phyloP scores from a whole-genome alignment of 1,139 yeast species.

The Suhomyces maxii region DNA sequence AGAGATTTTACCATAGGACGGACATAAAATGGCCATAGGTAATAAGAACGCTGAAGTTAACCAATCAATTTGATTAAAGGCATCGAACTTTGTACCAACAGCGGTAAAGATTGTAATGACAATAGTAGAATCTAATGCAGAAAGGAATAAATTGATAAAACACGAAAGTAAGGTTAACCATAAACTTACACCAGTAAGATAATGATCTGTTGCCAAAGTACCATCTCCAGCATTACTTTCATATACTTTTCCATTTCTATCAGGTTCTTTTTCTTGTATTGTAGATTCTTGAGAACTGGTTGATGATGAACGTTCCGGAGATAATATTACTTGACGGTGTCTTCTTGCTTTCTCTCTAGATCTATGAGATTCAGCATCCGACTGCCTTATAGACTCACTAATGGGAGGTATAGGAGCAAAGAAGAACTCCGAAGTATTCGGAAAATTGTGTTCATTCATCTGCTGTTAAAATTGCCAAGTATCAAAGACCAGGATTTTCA shows the following conservation, averaged over 20 bases:
- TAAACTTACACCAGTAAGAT: constrained; percentile 18
- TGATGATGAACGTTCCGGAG: not conserved
- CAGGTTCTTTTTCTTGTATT: not conserved
- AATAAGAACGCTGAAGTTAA: constrained; percentile 22
- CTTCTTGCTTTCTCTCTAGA: not conserved
- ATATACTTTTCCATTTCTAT: constrained; percentile 8
- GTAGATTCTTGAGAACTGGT: not conserved
- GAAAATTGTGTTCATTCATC: not conserved
- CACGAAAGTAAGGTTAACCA: constrained; percentile 17
- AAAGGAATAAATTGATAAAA: constrained; percentile 19
- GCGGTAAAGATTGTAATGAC: constrained; percentile 22
- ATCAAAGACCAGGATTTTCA: too few species aligned
- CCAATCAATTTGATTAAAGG: constrained; percentile 24
- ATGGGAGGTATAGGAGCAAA: not conserved
- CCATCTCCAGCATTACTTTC: constrained; percentile 29
- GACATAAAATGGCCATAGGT: constrained; percentile 24
- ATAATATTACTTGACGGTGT: too few species aligned
- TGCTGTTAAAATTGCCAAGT: not conserved
- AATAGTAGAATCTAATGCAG: constrained; percentile 27
- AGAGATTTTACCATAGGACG: constrained; percentile 24
- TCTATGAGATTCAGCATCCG: not conserved
- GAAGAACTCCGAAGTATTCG: not conserved
- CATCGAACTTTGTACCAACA: constrained; percentile 20
- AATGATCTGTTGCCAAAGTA: constrained; percentile 19
- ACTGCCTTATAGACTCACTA: not conserved